Percentiles rank a stretch among this genome's conserved stretches.
Conservation (phyloP, 2,329 filamentous ascomycete genomes). For the Fusarium virguliforme region DNA sequence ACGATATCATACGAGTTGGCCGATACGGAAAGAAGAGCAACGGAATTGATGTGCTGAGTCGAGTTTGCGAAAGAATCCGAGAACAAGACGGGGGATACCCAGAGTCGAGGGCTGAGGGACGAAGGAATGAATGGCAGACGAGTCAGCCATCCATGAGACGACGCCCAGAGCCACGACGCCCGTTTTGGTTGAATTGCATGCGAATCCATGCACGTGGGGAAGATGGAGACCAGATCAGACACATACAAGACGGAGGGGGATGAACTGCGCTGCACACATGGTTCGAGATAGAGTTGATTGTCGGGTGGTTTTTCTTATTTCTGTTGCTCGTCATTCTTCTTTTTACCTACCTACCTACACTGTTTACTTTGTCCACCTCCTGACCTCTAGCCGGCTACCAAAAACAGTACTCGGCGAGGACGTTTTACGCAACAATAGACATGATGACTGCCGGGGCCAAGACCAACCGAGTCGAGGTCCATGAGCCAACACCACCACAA, state of each 20-base stretch:
- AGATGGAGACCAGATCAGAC: conserved; percentile 35
- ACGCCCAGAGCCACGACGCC: conserved; percentile 2
- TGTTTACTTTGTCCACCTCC: conserved; percentile 39
- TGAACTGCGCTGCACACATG: conserved; percentile 43
- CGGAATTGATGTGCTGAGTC: conserved; percentile 22
- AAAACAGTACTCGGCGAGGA: conserved; percentile 30
- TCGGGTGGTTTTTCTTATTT: conserved; percentile 34
- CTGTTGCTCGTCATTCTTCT: conserved; percentile 33
- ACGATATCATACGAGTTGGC: conserved; percentile 21
- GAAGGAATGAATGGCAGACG: conserved; percentile 15
- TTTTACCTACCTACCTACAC: conserved; percentile 9
- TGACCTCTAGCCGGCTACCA: conserved; percentile 24
- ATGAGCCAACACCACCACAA: conserved; percentile 47
- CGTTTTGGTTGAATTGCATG: conserved; percentile 18
- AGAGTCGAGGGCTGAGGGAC: conserved; percentile 31
- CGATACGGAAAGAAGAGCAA: conserved; percentile 28
- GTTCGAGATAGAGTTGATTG: conserved; percentile 47
- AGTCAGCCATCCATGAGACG: conserved; percentile 13
- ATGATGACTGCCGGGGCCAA: conserved; percentile 46
- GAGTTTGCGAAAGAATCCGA: conserved; percentile 28
- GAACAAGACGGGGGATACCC: conserved; percentile 23
- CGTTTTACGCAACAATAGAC: conserved; percentile 49
- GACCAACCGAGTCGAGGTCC: conserved; percentile 49
- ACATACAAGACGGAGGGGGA: conserved; percentile 22
- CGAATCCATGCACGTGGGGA: conserved; percentile 13